Base-by-base conservation (phyloP, 257 asterid species). In the Thymus mandschuricus region DNA sequence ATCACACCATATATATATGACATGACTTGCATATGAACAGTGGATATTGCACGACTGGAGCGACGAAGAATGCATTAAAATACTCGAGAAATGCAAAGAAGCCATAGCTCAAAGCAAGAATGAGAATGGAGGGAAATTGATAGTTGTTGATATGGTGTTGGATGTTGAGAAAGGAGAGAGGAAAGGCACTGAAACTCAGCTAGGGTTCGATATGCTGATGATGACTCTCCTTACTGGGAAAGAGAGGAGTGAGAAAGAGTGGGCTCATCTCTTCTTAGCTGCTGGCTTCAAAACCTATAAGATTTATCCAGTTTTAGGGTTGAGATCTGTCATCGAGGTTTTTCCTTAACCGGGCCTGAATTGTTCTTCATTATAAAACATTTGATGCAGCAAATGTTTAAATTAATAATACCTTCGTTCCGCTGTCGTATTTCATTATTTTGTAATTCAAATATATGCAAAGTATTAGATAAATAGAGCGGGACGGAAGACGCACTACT, bases 181-280 rank as follows among this genome's bases (percentile, higher is more conserved):
- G 34, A 44, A 29, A 28, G 10, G 28, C 54, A 28, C 44, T 10
- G 73, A 68, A 68, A 54, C 73, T 5, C 72, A 68, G 8, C 40
- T 68, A 1, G 15, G 10, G 4, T 35, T 52, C 0, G 72, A 68
- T 54, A 6, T 54, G 27, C 0, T n/a, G 38, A 52, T 68, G 63
- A 21, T 68, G 72, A 10, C 35, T 51, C 33, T 0, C 1, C 3
- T 27, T 0, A 9, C 55, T 0, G 40, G 51, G 10, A 54, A 38
- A 38, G 63, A 52, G 28, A 67, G 72, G 5, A 68, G 41, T 5
- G 62, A 68, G 40, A 40, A 68, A 38, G 72, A 68, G 31, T 66
- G 60, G 60, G 71, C 71, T 6, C 7, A 48, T 10, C 30, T 66
- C n/a, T 66, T 66, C 8, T 12, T 1, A 21, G 33, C 27, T 12